phyloP scores from a whole-genome alignment of 1,139 yeast genomes.

The Saccharomycopsis crataegensis region DNA sequence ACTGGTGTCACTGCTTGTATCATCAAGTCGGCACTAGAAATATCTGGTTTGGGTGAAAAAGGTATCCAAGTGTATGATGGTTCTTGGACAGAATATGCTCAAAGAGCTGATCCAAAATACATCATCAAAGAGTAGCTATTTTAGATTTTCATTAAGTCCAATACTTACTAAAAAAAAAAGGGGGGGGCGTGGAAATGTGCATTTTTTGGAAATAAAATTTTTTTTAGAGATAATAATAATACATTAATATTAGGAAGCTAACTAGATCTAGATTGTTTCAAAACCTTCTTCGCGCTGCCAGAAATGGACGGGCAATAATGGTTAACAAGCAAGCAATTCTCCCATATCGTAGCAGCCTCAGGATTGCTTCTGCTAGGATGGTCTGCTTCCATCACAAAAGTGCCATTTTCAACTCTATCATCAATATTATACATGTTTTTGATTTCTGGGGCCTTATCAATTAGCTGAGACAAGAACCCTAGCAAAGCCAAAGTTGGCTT shows the following conservation, averaged over 20 bases:
- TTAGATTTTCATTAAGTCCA: no score
- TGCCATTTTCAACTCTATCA: conserved; percentile 77
- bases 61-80: conserved; percentile 81
- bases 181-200: no score
- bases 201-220: no score
- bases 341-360: conserved; percentile 89
- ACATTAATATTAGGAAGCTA: no score
- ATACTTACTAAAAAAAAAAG: no score
- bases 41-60: conserved; percentile 40
- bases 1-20: conserved; percentile 93
- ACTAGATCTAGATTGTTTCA: conserved; percentile 28
- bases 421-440: conserved; percentile 79
- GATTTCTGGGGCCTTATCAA: conserved; percentile 60
- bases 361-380: conserved; percentile 74
- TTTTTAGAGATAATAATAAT: no score
- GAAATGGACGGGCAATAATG: conserved; percentile 81
- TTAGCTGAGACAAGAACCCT: conserved; percentile 69
- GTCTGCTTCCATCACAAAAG: conserved; percentile 56
- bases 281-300: conserved; percentile 39
- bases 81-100: conserved; percentile 68
- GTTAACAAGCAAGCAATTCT: conserved; percentile 63
- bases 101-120: conserved; percentile 22
- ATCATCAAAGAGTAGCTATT: background rate
- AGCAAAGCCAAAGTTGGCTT: conserved; percentile 73
- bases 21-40: conserved; percentile 60